A percentile compares a stretch with the other conserved stretches of the same genome.
Evolutionary conservation across 768 basidiomycete species (phyloP).

Genomic region (Amanita rubescens): DNA sequence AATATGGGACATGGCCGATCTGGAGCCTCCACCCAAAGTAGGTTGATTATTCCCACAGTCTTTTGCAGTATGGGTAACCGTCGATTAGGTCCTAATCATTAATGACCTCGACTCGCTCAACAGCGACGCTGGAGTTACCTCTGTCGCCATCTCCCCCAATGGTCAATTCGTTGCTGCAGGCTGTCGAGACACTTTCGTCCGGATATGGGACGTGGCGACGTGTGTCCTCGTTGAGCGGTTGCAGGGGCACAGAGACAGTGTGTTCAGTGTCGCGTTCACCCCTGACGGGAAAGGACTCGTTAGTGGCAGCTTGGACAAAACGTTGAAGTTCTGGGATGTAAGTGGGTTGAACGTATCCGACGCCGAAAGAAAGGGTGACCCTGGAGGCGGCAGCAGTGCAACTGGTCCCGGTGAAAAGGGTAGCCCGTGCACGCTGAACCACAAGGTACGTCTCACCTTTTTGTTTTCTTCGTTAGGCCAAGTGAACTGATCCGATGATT

Average conservation of each 20-base stretch:
- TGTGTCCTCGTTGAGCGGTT: constrained; percentile 65
- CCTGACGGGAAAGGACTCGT: constrained; percentile 89
- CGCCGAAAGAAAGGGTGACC: constrained; percentile 7
- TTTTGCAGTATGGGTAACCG: not conserved
- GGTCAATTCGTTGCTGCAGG: too few species aligned
- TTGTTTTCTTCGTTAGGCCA: too few species aligned
- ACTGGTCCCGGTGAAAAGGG: constrained; percentile 23
- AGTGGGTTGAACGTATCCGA: constrained; percentile 48
- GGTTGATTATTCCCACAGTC: not conserved
- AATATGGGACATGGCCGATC: constrained; percentile 38
- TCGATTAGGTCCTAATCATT: constrained; percentile 37
- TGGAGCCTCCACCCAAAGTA: constrained; percentile 2
- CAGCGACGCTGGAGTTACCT: constrained; percentile 61
- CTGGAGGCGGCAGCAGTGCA: constrained; percentile 4
- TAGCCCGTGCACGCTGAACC: constrained; percentile 70
- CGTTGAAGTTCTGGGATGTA: constrained; percentile 83
- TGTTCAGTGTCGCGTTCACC: constrained; percentile 88
- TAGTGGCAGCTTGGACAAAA: constrained; percentile 87
- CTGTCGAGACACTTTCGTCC: constrained; percentile 66
- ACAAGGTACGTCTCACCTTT: constrained; percentile 52
- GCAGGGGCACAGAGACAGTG: constrained; percentile 74
- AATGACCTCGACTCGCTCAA: constrained; percentile 43
- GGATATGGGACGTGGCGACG: constrained; percentile 71
- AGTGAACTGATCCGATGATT: not conserved
- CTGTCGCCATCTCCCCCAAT: constrained; percentile 72